A percentile compares a stretch with the other conserved stretches of the same genome.
Evolutionary conservation across 2,329 filamentous ascomycete genomes (phyloP).

Genomic region (Talaromyces sp.): DNA sequence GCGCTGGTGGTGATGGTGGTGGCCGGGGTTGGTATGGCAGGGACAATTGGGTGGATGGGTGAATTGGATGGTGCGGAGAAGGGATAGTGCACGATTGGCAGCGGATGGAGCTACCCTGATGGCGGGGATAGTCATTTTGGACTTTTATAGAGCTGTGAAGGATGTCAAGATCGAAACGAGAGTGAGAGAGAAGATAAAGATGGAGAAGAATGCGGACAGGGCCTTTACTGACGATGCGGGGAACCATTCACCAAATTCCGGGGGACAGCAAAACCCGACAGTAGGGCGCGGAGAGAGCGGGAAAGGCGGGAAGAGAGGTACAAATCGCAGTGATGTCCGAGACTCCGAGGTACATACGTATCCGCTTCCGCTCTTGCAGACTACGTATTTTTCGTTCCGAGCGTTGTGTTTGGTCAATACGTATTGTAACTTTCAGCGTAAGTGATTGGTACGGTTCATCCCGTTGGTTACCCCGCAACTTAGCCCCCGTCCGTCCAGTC

Average conservation of each 20-base stretch:
- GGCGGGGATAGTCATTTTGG: conserved; percentile 37
- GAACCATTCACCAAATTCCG: background rate
- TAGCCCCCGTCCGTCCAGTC: background rate
- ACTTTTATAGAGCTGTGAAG: background rate
- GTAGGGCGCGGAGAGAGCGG: conserved; percentile 5
- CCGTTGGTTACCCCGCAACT: conserved; percentile 3
- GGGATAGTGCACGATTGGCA: conserved; percentile 50
- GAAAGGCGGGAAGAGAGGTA: background rate
- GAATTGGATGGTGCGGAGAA: conserved; percentile 86
- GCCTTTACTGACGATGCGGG: conserved; percentile 6
- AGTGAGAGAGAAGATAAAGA: background rate
- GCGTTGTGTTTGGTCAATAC: background rate
- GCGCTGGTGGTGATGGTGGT: conserved; percentile 64
- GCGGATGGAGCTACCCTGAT: conserved; percentile 47
- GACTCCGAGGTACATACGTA: background rate
- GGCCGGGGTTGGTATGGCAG: conserved; percentile 83
- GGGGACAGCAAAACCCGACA: background rate
- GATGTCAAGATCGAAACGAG: background rate
- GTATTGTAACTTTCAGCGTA: background rate
- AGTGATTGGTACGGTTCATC: background rate
- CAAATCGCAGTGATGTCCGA: conserved; percentile 11
- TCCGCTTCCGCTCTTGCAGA: background rate
- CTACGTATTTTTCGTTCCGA: background rate
- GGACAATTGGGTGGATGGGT: conserved; percentile 84
- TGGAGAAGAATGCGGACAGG: background rate